Evolutionary conservation across 1,284 basidiomycete genomes (phyloP), one percentile per base, ranked within the genome.

Genomic region (Cerrena zonata): DNA sequence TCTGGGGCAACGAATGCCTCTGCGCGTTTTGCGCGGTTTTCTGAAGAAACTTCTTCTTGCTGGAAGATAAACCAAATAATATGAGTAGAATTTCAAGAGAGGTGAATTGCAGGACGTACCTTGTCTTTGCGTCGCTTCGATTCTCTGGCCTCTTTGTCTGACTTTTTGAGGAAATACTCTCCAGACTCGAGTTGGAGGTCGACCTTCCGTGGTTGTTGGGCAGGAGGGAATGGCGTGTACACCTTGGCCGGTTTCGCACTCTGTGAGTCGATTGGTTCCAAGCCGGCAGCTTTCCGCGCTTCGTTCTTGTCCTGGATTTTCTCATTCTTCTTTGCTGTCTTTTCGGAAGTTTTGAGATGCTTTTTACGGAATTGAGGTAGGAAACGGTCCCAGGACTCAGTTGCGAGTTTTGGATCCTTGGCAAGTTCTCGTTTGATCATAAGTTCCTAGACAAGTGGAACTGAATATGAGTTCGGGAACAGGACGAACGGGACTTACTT

Each of bases 191-290:
- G 77, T 76, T 98, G 89, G 50, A 94, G 67, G 69, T 99, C 95
- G 64, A 98, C 77, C 77, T 99, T 99, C 62, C 92, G 85, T 34
- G 93, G 94, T 58, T 84, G 78, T 63, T 96, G 96, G 4, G 94
- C 76, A 23, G 96, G 96, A 26, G 96, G 96, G 83, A 99, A 99
- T 2, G 96, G 96, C 12, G 96, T 99, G 69, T 99, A 99, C n/a
- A 86, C 78, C 80, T 97, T 94, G 64, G 83, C 79, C 40, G 76
- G 75, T 60, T 82, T 82, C 46, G 72, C 67, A 47, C 69, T 70
- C 53, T 65, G 65, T 25, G 55, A 50, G 30, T 67, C 66, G 21
- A 61, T 43, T 0, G 74, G 63, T 15, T 74, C 73, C 15, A 85
- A 58, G 1, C 84, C 84, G 11, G 83, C 85, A 47, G 77, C 80